phyloP scores from a whole-genome alignment of 176 grass and related monocot genomes.

The Miscanthus lutarioriparius region DNA sequence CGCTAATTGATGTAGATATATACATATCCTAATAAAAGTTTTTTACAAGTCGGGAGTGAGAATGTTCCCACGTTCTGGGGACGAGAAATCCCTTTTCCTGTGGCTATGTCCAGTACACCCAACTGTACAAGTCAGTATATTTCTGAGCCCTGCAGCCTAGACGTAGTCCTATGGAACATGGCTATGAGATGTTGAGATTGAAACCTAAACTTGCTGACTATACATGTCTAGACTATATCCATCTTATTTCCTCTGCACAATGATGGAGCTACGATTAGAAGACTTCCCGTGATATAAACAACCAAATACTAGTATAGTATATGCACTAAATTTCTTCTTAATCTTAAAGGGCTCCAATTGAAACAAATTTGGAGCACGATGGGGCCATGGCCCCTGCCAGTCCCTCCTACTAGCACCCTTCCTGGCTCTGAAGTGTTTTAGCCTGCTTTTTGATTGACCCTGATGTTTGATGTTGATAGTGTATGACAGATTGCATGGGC shows the following conservation, averaged over 20 bases:
- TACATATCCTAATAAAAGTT: too few relatives aligned
- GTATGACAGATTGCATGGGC: background rate
- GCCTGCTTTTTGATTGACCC: too few relatives aligned
- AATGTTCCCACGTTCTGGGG: too few relatives aligned
- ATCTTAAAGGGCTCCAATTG: background rate
- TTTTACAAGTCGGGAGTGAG: too few relatives aligned
- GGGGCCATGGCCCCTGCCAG: background rate
- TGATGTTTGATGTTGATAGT: background rate
- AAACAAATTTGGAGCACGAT: background rate
- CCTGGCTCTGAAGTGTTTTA: background rate
- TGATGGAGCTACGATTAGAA: too few relatives aligned
- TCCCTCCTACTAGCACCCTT: background rate
- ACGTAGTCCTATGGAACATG: background rate
- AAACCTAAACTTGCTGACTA: too few relatives aligned
- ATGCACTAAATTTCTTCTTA: background rate
- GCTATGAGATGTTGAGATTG: background rate
- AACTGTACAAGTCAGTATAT: background rate
- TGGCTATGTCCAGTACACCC: background rate
- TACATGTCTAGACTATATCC: background rate
- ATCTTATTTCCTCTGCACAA: too few relatives aligned
- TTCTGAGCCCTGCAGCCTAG: conserved; percentile 1
- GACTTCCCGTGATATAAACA: too few relatives aligned
- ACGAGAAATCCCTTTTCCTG: background rate
- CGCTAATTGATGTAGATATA: too few relatives aligned
- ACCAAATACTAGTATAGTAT: background rate